These are phyloP conservation scores for Gossypium aridum DNA, from an alignment of 441 rosid species.

Conservation along the genomic window DNA sequence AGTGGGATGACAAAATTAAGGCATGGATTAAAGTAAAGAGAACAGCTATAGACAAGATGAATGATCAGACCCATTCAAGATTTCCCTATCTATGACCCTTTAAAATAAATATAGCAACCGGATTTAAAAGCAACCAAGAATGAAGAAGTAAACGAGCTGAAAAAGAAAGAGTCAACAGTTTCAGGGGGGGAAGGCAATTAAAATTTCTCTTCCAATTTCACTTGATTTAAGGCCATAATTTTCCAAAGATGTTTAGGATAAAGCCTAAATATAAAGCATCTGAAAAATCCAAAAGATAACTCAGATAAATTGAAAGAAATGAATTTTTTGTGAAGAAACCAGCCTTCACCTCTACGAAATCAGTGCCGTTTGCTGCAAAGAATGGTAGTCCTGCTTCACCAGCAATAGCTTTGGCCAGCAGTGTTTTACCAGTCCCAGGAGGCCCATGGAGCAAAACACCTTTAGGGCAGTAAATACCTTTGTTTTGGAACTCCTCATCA, in stretches of 20 bases:
- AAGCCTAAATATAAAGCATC: background rate
- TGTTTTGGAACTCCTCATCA: constrained; percentile 85
- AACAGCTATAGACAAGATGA: constrained; percentile 5
- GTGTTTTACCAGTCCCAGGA: constrained; percentile 98
- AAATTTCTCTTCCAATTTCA: background rate
- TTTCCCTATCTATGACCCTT: background rate
- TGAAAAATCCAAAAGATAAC: background rate
- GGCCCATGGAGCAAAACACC: constrained; percentile 98
- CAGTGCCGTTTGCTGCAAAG: constrained; percentile 96
- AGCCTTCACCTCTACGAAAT: constrained; percentile 80
- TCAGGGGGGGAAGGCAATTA: background rate
- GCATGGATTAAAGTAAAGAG: background rate
- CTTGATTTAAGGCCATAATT: background rate
- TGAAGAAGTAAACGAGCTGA: background rate
- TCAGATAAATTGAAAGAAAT: background rate
- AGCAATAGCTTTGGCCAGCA: constrained; percentile 96
- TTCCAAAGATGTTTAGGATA: background rate
- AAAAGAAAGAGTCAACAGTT: background rate
- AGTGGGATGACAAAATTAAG: background rate
- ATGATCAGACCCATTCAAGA: constrained; percentile 8
- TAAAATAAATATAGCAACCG: background rate
- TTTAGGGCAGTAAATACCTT: constrained; percentile 94
- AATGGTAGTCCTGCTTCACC: constrained; percentile 99
- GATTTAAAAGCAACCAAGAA: background rate
- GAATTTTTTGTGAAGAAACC: background rate